Percentiles rank a stretch among this genome's conserved stretches.
Conservation (phyloP, 2,329 filamentous ascomycete genomes). For the Aspergillus hortae region DNA sequence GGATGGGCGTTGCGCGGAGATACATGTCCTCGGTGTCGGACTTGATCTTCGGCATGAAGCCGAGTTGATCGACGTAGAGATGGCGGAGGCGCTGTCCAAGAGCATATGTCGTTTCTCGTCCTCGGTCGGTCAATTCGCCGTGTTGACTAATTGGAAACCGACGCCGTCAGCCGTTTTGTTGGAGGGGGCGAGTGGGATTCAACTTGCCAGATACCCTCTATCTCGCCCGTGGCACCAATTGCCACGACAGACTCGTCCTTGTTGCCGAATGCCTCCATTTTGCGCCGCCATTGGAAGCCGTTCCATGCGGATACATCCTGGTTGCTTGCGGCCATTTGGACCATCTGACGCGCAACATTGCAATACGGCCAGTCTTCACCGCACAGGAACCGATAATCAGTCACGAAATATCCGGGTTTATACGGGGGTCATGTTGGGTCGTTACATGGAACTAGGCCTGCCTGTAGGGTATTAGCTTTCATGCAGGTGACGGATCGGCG, state of each 20-base stretch:
- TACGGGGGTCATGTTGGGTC: background rate
- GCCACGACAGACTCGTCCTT: constrained; percentile 69
- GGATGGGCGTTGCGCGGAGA: constrained; percentile 69
- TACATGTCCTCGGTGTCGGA: constrained; percentile 61
- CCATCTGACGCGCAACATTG: constrained; percentile 68
- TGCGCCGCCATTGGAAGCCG: constrained; percentile 61
- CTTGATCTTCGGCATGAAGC: constrained; percentile 64
- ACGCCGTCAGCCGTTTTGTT: constrained; percentile 10
- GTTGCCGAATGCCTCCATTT: constrained; percentile 76
- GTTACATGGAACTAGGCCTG: constrained; percentile 49
- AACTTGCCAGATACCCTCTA: constrained; percentile 77
- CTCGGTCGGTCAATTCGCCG: constrained; percentile 71
- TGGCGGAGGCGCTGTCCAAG: constrained; percentile 65
- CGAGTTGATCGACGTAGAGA: constrained; percentile 72
- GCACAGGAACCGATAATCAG: background rate
- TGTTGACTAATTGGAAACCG: constrained; percentile 34
- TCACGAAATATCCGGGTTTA: background rate
- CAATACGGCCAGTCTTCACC: constrained; percentile 82
- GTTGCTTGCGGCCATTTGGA: constrained; percentile 55
- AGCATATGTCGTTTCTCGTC: constrained; percentile 66
- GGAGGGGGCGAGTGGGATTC: background rate
- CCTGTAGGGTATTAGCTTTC: constrained; percentile 31
- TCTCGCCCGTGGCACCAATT: constrained; percentile 62
- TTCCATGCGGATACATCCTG: constrained; percentile 55
- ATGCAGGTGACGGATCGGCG: background rate